Conservation (phyloP, 768 basidiomycete species). For the Phaffia australis region DNA sequence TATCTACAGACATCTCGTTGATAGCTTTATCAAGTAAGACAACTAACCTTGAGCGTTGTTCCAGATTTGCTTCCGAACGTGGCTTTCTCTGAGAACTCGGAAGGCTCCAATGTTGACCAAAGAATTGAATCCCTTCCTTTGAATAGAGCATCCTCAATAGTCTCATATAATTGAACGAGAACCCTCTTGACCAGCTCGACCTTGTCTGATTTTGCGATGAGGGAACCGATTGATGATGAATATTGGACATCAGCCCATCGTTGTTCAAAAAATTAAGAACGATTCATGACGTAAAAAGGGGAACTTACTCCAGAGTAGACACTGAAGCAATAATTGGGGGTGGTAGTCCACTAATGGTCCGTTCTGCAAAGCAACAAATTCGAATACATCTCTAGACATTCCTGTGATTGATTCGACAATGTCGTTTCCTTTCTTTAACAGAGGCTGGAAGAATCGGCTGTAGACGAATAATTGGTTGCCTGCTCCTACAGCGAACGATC, state of each 20-base stretch:
- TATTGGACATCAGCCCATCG: background rate
- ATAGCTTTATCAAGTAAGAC: too few relatives aligned
- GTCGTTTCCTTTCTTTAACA: slow-evolving; percentile 20
- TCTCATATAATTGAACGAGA: slow-evolving; percentile 54
- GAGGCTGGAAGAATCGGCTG: slow-evolving; percentile 41
- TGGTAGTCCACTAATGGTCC: slow-evolving; percentile 85
- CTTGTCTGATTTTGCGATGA: slow-evolving; percentile 49
- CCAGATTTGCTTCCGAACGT: background rate
- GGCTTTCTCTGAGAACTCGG: slow-evolving; percentile 45
- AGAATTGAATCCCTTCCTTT: slow-evolving; percentile 30
- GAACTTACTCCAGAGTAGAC: slow-evolving; percentile 73
- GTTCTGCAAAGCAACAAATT: slow-evolving; percentile 68
- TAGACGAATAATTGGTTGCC: slow-evolving; percentile 76
- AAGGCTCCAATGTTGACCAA: slow-evolving; percentile 50
- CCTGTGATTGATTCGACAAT: slow-evolving; percentile 23
- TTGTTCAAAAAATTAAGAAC: background rate
- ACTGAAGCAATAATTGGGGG: slow-evolving; percentile 84
- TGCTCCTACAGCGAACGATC: slow-evolving; percentile 67
- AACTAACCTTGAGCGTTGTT: background rate
- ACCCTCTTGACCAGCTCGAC: slow-evolving; percentile 72
- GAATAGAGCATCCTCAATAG: slow-evolving; percentile 38
- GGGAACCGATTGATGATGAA: background rate
- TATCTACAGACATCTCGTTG: too few relatives aligned
- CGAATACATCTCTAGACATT: slow-evolving; percentile 52
- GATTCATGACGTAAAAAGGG: background rate